phyloP scores from a whole-genome alignment of 2,329 filamentous ascomycete genomes.

The Neopestalotiopsis sp. region DNA sequence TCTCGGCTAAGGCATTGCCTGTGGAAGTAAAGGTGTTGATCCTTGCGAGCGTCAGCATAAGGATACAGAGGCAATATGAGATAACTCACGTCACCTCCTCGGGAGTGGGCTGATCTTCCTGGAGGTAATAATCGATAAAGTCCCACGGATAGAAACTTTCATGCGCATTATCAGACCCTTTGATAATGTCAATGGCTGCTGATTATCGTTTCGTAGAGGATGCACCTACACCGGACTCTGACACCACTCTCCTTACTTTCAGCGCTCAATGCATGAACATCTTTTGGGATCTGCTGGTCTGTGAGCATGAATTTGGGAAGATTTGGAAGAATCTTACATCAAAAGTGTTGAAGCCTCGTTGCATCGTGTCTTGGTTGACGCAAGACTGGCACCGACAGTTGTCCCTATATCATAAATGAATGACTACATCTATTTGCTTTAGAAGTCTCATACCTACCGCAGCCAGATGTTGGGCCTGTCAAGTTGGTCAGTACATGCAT shows the following conservation, averaged over 20 bases:
- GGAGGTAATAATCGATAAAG: slow-evolving; percentile 60
- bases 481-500: slow-evolving; percentile 16
- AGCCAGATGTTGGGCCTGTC: slow-evolving; percentile 46
- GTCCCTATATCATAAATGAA: slow-evolving; percentile 53
- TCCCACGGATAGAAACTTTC: slow-evolving; percentile 69
- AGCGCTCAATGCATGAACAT: slow-evolving; percentile 45
- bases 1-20: slow-evolving; percentile 39
- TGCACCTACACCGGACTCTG: slow-evolving; percentile 54
- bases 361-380: slow-evolving; percentile 72
- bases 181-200: slow-evolving; percentile 4
- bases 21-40: slow-evolving; percentile 34
- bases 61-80: neutral
- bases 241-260: slow-evolving; percentile 43
- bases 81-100: slow-evolving; percentile 41
- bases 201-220: neutral
- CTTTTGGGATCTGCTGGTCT: slow-evolving; percentile 48
- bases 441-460: slow-evolving; percentile 34
- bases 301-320: neutral
- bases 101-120: slow-evolving; percentile 36
- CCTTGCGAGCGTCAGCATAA: slow-evolving; percentile 21
- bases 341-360: slow-evolving; percentile 73
- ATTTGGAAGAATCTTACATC: slow-evolving; percentile 48
- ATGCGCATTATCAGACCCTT: slow-evolving; percentile 73
- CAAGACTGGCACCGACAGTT: slow-evolving; percentile 74
- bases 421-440: neutral